Evolutionary conservation across 306 rosid genomes (phyloP), one percentile per base, ranked within the genome.

Genomic region (Phaseolus lunatus): DNA sequence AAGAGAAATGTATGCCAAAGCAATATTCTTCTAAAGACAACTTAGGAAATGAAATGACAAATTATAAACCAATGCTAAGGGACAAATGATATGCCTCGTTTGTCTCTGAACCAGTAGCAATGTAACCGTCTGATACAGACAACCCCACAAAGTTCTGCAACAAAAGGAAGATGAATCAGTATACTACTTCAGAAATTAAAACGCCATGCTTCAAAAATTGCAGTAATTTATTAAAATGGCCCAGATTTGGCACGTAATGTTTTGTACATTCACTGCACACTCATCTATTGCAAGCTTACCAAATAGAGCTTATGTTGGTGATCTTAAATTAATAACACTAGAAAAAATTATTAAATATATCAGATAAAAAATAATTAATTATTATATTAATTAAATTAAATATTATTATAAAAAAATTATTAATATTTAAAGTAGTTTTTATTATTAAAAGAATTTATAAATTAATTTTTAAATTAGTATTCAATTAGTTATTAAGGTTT

Each of bases 61-160:
- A 3, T 22, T 31, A 64, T 64, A 33, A 71, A 70, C 12, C 13
- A 49, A 70, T 49, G 61, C 15, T 22, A 44, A 9, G 24, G 67
- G 44, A 62, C 26, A 20, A 16, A 27, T 16, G 11, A 78, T 52
- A 61, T 82, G 89, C 97, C 97, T 93, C 96, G 56, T 93, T 90
- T 65, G 96, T 93, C 84, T 93, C 97, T 47, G 97, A 90, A 82
- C 97, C 97, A 8, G 97, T 93, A 49, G 97, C 97, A 78, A 93
- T 90, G 76, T 87, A 93, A 78, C 94, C 96, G 82, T 93, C 92
- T 43, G 88, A 86, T 58, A 89, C 92, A 43, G 97, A 90, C 85
- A 93, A 84, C 5, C 97, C 97, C 75, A 93, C 97, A 22, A 93
- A 93, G 83, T 93, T 93, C 97, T 93, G 92, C 90, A 84, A 79